These are phyloP conservation scores for Blastobotrys parvus DNA, from an alignment of 805 yeast genomes.

Conservation along the genomic window DNA sequence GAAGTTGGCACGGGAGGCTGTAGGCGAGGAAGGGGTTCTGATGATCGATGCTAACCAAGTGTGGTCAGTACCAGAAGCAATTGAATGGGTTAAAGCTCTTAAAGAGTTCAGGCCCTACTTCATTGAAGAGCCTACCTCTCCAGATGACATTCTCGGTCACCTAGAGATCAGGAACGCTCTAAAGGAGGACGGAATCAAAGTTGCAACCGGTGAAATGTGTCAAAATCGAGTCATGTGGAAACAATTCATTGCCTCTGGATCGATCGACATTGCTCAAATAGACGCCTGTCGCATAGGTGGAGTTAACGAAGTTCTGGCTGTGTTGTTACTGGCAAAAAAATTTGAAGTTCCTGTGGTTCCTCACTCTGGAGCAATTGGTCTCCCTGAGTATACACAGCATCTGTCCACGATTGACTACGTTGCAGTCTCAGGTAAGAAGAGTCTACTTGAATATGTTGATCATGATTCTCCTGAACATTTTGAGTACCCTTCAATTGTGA, in stretches of 20 bases:
- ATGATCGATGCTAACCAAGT: constrained; percentile 33
- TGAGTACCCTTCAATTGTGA: constrained; percentile 23
- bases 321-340: constrained; percentile 29
- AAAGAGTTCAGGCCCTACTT: constrained; percentile 29
- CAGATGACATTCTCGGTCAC: constrained; percentile 30
- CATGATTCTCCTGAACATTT: constrained; percentile 28
- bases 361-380: constrained; percentile 32
- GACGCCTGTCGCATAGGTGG: constrained; percentile 32
- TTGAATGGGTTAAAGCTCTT: constrained; percentile 25
- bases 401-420: constrained; percentile 28
- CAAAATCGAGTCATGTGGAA: constrained; percentile 30
- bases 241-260: constrained; percentile 25
- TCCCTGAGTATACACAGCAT: constrained; percentile 32
- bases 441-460: constrained; percentile 27
- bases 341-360: constrained; percentile 29
- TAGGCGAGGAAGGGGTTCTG: constrained; percentile 31
- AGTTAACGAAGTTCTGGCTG: constrained; percentile 29
- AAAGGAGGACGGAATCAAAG: constrained; percentile 26
- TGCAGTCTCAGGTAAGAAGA: constrained; percentile 25
- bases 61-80: constrained; percentile 31
- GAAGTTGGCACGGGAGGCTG: constrained; percentile 31
- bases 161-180: constrained; percentile 25
- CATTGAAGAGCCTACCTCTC: constrained; percentile 32
- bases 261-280: constrained; percentile 28
- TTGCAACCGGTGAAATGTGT: constrained; percentile 32